phyloP scores from a whole-genome alignment of 148 eudicot species.

The Oxyria digyna region DNA sequence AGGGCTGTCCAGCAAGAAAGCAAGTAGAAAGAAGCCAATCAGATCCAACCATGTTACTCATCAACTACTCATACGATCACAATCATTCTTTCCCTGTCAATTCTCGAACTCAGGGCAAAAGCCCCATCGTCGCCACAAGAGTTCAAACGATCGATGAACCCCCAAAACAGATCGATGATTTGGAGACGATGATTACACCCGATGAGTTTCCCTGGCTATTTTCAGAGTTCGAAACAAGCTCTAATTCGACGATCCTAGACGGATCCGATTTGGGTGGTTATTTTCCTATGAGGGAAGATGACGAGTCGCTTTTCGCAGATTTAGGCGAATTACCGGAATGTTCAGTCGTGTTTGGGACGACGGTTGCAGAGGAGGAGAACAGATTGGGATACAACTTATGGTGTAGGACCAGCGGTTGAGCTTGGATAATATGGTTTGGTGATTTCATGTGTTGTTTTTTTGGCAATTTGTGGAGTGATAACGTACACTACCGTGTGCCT shows the following conservation, averaged over 20 bases:
- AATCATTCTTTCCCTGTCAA: not conserved
- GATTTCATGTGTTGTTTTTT: not conserved
- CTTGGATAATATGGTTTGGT: not conserved
- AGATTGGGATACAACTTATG: not conserved
- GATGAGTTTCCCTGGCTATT: not conserved
- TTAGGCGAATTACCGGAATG: conserved; percentile 10
- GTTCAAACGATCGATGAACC: not conserved
- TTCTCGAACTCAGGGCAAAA: not conserved
- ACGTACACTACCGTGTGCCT: not conserved
- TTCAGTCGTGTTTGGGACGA: conserved; percentile 5
- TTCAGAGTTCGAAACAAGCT: not conserved
- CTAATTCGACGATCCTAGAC: not conserved
- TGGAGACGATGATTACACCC: not conserved
- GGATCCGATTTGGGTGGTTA: not conserved
- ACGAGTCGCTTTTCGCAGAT: conserved; percentile 7
- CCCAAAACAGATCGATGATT: not conserved
- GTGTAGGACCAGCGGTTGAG: not conserved
- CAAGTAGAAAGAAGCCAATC: conserved; percentile 9
- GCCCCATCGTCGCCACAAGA: not conserved
- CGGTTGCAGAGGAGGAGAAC: not conserved
- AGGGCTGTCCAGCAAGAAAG: conserved; percentile 10
- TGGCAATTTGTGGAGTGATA: not conserved
- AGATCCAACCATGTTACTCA: not conserved
- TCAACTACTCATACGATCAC: conserved; percentile 7
- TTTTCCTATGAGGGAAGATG: conserved; percentile 4